Evolutionary conservation across 805 yeast genomes (phyloP).

Genomic region (Ogataea sp.): DNA sequence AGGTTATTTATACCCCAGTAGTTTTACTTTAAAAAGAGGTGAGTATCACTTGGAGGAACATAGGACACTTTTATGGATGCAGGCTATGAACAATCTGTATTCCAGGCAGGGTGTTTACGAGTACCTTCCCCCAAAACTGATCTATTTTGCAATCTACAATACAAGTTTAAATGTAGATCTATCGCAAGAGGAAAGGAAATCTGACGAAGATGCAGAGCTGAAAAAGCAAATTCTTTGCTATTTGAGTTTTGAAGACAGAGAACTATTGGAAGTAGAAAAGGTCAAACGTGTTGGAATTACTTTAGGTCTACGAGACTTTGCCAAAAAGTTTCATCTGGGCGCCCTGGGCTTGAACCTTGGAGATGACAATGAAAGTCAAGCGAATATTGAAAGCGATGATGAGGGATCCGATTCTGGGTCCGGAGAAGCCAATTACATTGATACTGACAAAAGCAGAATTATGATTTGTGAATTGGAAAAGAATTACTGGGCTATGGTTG

Average conservation of each 20-base stretch:
- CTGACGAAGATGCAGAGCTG: slow-evolving; percentile 1
- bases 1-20: no score
- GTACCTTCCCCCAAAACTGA: slow-evolving; percentile 8
- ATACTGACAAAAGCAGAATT: slow-evolving; percentile 25
- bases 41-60: no score
- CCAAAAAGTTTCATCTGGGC: slow-evolving; percentile 13
- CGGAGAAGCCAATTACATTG: slow-evolving; percentile 13
- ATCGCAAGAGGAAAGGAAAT: neutral
- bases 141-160: slow-evolving; percentile 16
- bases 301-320: slow-evolving; percentile 19
- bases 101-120: neutral
- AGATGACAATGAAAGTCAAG: no score
- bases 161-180: slow-evolving; percentile 1
- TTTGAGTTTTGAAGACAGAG: slow-evolving; percentile 13
- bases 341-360: no score
- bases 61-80: no score
- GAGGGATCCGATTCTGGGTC: neutral
- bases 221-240: slow-evolving; percentile 17
- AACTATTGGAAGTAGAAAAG: slow-evolving; percentile 12
- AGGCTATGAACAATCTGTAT: neutral
- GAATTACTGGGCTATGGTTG: slow-evolving; percentile 26
- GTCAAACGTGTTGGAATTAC: slow-evolving; percentile 18
- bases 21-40: no score
- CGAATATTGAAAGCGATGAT: slow-evolving; percentile 1
- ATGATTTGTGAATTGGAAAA: slow-evolving; percentile 21